Base-by-base conservation (phyloP, 192 early-diverging fungal genomes). In the Ambispora gerdemannii region DNA sequence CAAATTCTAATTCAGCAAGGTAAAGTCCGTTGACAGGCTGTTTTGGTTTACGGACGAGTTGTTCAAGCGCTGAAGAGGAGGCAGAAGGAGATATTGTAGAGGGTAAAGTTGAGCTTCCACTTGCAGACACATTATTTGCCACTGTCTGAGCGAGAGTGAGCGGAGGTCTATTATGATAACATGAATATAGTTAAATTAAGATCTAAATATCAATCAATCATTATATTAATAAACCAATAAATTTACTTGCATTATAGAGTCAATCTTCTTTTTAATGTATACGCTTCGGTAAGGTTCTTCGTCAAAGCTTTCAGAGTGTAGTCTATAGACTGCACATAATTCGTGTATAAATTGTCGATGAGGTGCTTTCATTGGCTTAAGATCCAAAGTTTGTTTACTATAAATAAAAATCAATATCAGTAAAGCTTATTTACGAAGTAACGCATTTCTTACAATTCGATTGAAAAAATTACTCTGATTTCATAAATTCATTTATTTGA, bases 261-360 rank as follows among this genome's bases (percentile, higher is more conserved):
- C 79, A 43, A 65, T 43, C 17, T 73, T 82, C 69, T 88, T 84
- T 15, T 83, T 80, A 51, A 87, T 73, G 6, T 83, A 78, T 1
- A 95, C 90, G 24, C 87, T 93, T 15, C 90, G 81, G 31, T 81
- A 73, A 0, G 90, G 90, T 74, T 93, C 88, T 25, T 84, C 83
- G 77, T 98, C 96, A 10, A 94, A 74, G n/a, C 91, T 86, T 53
- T 90, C 86, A 33, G 87, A 87, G 0, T 76, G 70, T 34, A 94
- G 80, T 53, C 86, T 78, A 78, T 95, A 96, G 53, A 86, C 81
- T n/a, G 81, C 79, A 17, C 84, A 87, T 59, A 95, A 78, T 13
- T 84, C 87, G 53, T 91, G 87, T 31, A 95, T 73, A 72, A 94
- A 89, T 56, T 85, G 80, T 51, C 91, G 90, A 61, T 76, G 78